Evolutionary conservation across 2,329 filamentous ascomycete species (phyloP).

Genomic region (Aureobasidium sp.): DNA sequence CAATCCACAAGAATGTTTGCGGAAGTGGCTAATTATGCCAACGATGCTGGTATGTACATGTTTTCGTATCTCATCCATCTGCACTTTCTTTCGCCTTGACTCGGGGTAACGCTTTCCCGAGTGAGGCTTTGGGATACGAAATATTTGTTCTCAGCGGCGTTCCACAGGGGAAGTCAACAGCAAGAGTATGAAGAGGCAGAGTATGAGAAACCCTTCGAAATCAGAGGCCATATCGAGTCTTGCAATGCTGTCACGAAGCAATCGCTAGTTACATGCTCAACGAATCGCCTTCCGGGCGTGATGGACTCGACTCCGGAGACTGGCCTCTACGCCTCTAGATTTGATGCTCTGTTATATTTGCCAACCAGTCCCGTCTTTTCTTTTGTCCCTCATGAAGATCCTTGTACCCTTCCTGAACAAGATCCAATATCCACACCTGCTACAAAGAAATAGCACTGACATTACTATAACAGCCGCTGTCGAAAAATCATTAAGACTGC

Average conservation of each 20-base stretch:
- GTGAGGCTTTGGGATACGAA: background rate
- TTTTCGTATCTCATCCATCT: background rate
- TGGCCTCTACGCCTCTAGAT: no score
- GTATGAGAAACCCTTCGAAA: no score
- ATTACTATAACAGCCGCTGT: conserved; percentile 41
- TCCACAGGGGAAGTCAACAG: background rate
- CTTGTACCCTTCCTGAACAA: no score
- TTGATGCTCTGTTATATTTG: no score
- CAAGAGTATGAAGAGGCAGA: background rate
- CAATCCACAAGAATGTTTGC: background rate
- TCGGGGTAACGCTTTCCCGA: background rate
- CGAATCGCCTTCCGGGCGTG: no score
- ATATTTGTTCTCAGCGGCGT: background rate
- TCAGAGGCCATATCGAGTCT: no score
- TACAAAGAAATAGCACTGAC: background rate
- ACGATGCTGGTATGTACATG: conserved; percentile 1
- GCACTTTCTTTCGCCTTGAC: background rate
- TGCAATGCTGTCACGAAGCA: no score
- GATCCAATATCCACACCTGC: no score
- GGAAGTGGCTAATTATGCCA: background rate
- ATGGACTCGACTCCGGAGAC: no score
- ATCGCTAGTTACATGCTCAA: no score
- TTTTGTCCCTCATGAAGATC: no score
- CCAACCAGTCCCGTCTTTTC: no score
- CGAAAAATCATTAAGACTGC: conserved; percentile 51